Evolutionary conservation across 352 stramenopile genomes (phyloP), one percentile per base, ranked within the genome.

Genomic region (Phytophthora fragariae): DNA sequence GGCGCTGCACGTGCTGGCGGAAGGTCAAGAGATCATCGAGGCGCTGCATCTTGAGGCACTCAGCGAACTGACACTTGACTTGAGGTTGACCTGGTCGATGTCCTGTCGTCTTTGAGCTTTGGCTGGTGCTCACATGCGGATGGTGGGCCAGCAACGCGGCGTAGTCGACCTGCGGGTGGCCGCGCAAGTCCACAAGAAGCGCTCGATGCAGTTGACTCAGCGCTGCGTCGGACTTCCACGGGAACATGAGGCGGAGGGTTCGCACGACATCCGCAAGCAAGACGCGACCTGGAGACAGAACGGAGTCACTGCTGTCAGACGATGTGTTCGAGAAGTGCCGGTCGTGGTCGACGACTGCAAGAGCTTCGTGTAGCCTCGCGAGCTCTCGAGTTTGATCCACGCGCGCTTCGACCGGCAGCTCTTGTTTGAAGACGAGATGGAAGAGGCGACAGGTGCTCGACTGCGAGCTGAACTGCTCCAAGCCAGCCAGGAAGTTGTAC

Each of bases 21-120:
- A 88, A 93, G 0, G 49, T 63, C n/a, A 92, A 59, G 17, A 91
- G 54, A 54, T 93, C 86, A 21, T 93, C 86, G 19, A 93, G 75
- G 61, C 88, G 83, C 65, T 92, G 86, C 37, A 79, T 70, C 2
- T 75, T 81, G 0, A 91, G 64, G 33, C 81, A 89, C 61, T 92
- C 82, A 49, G 54, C 57, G 41, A 85, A 83, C 44, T 79, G 53
- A 53, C 62, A 53, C 33, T 68, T 63, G 11, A 29, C 15, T 17
- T 35, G 41, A 2, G 15, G 11, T 53, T 65, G 60, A 24, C 21
- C 31, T 31, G 47, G 21, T 5, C 55, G 46, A 53, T 53, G 15
- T 29, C 33, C 35, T 58, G 56, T 55, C 19, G 55, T 7, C 61
- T 64, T 65, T 1, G 47, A 46, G 5, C 7, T n/a, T 41, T 58